Conservation (phyloP, 352 stramenopile genomes). For the Phytophthora chlamydospora region DNA sequence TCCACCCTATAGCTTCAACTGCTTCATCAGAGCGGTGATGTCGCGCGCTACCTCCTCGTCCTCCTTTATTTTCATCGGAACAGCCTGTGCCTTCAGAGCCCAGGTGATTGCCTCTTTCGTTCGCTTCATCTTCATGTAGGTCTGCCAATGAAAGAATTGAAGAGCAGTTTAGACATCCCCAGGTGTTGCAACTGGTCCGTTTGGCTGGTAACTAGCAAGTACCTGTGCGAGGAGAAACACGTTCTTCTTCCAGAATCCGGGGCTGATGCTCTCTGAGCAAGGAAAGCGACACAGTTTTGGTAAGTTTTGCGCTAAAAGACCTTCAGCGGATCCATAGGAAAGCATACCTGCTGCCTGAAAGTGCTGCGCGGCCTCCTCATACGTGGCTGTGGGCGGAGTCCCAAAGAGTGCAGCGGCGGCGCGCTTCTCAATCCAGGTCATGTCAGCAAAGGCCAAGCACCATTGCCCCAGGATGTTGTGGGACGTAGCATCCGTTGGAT, state of each 20-base stretch:
- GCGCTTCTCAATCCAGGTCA: conserved; percentile 79
- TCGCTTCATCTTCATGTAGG: conserved; percentile 72
- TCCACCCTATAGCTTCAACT: conserved; percentile 37
- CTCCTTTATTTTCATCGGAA: conserved; percentile 69
- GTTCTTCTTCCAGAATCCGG: conserved; percentile 84
- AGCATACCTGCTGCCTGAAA: conserved; percentile 57
- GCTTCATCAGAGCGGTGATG: conserved; percentile 50
- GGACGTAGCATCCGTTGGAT: conserved; percentile 61
- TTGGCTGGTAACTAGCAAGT: neutral
- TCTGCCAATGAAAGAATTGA: conserved; percentile 29
- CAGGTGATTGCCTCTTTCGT: conserved; percentile 50
- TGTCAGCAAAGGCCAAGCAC: conserved; percentile 80
- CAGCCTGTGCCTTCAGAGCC: conserved; percentile 47
- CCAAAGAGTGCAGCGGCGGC: conserved; percentile 74
- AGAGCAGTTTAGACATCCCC: neutral
- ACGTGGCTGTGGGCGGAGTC: conserved; percentile 57
- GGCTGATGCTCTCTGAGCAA: conserved; percentile 59
- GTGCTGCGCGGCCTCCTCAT: conserved; percentile 65
- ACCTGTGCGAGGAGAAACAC: conserved; percentile 65
- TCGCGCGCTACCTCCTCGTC: conserved; percentile 59
- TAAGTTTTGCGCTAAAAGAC: conserved; percentile 1
- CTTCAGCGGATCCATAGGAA: neutral
- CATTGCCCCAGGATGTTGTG: conserved; percentile 81
- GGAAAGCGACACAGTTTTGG: conserved; percentile 4
- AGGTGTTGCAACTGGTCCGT: no score